These are phyloP conservation scores for Aegilops tauschii DNA, from an alignment of 176 grass and related monocot species.

Conservation along the genomic window DNA sequence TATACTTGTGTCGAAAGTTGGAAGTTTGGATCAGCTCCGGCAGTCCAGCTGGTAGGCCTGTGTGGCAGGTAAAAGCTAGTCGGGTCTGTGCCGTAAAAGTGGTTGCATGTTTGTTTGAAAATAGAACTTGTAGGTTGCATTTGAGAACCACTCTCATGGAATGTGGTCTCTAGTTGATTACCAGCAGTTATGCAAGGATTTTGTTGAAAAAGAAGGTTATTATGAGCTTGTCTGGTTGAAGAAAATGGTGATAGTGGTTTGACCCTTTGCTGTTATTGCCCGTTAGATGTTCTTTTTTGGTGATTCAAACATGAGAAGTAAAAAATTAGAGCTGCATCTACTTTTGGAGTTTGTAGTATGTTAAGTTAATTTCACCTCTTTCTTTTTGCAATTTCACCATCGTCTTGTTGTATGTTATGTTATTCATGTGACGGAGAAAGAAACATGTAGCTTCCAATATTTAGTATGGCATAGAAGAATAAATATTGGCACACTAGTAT, in stretches of 20 bases:
- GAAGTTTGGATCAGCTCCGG: neutral
- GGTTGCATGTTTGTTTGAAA: neutral
- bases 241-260: neutral
- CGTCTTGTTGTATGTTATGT: neutral
- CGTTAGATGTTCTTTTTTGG: neutral
- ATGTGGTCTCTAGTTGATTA: neutral
- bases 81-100: neutral
- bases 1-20: neutral
- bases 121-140: neutral
- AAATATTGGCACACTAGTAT: neutral
- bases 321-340: constrained; percentile 2
- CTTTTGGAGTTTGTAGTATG: neutral
- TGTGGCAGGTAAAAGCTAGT: neutral
- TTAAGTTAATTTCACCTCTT: neutral
- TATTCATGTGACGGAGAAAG: neutral
- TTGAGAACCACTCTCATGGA: neutral
- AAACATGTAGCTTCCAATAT: neutral
- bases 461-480: neutral
- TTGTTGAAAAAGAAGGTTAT: neutral
- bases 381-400: neutral
- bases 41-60: neutral
- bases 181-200: neutral
- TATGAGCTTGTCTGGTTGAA: neutral
- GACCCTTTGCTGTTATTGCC: neutral
- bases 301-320: neutral